These are phyloP conservation scores for Hexamita inflata DNA, from an alignment of 208 protist genomes.

Conservation along the genomic window DNA sequence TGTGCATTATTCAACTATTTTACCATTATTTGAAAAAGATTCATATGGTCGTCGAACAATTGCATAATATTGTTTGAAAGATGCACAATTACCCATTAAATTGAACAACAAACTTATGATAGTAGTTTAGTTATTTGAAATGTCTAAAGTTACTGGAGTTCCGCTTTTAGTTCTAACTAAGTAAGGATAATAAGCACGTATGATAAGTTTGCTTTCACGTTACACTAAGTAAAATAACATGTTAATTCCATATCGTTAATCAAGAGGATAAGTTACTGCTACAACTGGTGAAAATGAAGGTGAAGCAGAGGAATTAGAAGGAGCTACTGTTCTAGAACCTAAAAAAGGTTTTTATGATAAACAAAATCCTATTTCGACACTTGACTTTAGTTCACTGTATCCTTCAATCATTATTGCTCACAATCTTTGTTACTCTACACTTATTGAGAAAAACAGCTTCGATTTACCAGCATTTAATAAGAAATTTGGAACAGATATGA, in stretches of 20 bases:
- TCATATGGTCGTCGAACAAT: conserved; percentile 83
- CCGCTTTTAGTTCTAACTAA: conserved; percentile 79
- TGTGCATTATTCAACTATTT: conserved; percentile 94
- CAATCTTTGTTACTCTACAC: conserved; percentile 95
- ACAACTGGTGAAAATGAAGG: background rate
- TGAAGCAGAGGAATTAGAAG: conserved; percentile 65
- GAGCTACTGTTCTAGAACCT: conserved; percentile 92
- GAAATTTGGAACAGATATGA: background rate
- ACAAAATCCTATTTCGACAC: conserved; percentile 63
- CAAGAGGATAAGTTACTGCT: background rate
- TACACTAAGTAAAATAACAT: conserved; percentile 49
- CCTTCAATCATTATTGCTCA: conserved; percentile 99
- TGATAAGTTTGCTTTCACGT: conserved; percentile 66
- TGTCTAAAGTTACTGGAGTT: conserved; percentile 94
- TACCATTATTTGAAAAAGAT: conserved; percentile 70
- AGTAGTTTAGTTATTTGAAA: conserved; percentile 92
- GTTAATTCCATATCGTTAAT: conserved; percentile 47
- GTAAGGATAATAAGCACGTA: conserved; percentile 95
- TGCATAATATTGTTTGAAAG: conserved; percentile 93
- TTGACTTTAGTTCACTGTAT: conserved; percentile 98
- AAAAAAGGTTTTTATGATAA: conserved; percentile 75
- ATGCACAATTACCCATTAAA: conserved; percentile 75
- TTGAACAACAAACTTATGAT: conserved; percentile 95
- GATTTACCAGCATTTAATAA: background rate
- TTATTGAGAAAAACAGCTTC: conserved; percentile 40